Base-by-base conservation (phyloP, 2,329 filamentous ascomycete species). In the Colletotrichum lini region DNA sequence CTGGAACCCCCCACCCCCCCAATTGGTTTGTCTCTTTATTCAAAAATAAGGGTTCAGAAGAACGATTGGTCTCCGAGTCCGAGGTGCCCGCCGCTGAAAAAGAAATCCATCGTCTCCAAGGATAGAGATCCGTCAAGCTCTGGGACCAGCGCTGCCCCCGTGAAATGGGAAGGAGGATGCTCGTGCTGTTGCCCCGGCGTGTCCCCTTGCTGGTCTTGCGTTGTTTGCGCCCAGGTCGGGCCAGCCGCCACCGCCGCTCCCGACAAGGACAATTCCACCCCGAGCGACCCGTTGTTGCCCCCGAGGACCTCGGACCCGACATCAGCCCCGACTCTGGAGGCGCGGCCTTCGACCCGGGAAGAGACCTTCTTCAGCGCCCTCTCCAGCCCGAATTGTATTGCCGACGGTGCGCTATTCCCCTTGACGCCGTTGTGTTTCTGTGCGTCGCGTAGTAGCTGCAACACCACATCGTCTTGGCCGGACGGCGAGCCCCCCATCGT, bases 361-460 rank as follows among this genome's bases (percentile, higher is more conserved):
- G 69, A 61, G n/a, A 72, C 59, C 52, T 72, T 72, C n/a, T 69
- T 72, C 21, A 72, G 38, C 5, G 69, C 69, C 35, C 69, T 64
- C 21, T 72, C 69, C 15, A 72, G 59, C 3, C 69, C 69, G 40
- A 72, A 72, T 23, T 72, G 69, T 18, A 72, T 69, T 10, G 69
- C 69, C 15, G 69, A 72, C 23, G 69, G 69, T 18, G 69, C 67
- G 6, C 65, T 72, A 38, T 61, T 67, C 47, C 65, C 67, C 53
- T 45, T 40, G 18, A 69, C 53, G 26, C 58, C 54, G 23, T 72
- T 72, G 38, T 72, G 69, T 30, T 63, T 68, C 38, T 72, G 65
- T 15, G 69, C 69, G 10, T 59, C 58, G 38, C 59, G 60, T 16
- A 72, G 58, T 53, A 72, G 53, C 21, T 58, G 45, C 53, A 72